Evolutionary conservation across 2,329 filamentous ascomycete genomes (phyloP), one percentile per base, ranked within the genome.

Genomic region (Aplosporella prunicola): DNA sequence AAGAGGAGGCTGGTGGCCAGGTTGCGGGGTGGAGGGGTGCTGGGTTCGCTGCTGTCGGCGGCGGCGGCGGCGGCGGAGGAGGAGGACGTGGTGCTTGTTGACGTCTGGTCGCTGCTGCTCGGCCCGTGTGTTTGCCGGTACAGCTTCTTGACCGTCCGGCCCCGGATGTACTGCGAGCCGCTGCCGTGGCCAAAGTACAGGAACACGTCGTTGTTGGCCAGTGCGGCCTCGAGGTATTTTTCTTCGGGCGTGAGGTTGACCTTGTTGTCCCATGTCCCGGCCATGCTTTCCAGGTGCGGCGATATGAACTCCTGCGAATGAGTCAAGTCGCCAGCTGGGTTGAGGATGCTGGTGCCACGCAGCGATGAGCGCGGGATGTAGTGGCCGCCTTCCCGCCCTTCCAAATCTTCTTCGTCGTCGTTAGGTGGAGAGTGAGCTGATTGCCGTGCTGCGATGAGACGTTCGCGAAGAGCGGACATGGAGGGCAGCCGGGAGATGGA

Each of bases 111-210:
- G 1, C 3, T 14, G 6, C 13, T 14, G n/a, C n/a, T 22, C 2
- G 11, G 5, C 4, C 41, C 32, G 13, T 42, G 35, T 3, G 39
- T 43, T 40, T 51, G 46, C 42, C 73, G 77, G 10, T 80, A 75
- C 9, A 96, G 72, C 41, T 77, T 78, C 38, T 85, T 81, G 47
- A 98, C 78, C 2, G 84, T 84, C 47, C 85, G 78, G 9, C 82
- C 79, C 20, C 88, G 81, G 41, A 98, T 86, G 60, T 94, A 98
- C 60, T 98, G 91, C 18, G 85, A 84, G 15, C 89, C 91, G 47
- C 84, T 89, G 43, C 91, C 91, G 62, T 98, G 91, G 2, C 91
- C 91, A 59, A 98, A 96, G 65, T 98, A 98, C 9, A 98, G 70
- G 16, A 95, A 67, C 2, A 94, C 66, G 41, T 86, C 78, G 13